Percentiles rank a stretch among this genome's conserved stretches.
Evolutionary conservation across 163 green algal species (phyloP).

Genomic region (Prototheca wickerhamii): DNA sequence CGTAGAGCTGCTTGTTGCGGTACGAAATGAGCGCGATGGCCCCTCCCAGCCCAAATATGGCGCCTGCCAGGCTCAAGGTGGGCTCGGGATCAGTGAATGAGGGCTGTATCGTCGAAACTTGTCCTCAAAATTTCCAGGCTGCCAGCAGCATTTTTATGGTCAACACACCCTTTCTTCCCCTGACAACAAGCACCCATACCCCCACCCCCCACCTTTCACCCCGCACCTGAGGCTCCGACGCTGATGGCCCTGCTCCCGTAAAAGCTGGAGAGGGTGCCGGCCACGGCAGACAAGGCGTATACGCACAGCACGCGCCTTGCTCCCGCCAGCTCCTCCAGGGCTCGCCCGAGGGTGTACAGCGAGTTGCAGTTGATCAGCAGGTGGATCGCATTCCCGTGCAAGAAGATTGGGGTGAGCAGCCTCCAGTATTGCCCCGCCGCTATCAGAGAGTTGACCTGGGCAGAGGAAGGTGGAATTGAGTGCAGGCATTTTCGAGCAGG

Average conservation of each 20-base stretch:
- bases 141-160: no score
- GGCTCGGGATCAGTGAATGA: no score
- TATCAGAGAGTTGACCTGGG: constrained; percentile 60
- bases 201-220: no score
- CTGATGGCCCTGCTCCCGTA: constrained; percentile 37
- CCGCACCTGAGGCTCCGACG: constrained; percentile 52
- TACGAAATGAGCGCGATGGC: constrained; percentile 22
- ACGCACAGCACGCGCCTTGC: constrained; percentile 40
- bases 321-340: constrained; percentile 51
- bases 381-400: constrained; percentile 68
- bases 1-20: constrained; percentile 18
- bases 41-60: constrained; percentile 69
- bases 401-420: constrained; percentile 58
- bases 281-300: constrained; percentile 52
- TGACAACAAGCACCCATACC: no score
- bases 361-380: constrained; percentile 64
- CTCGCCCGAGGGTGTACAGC: constrained; percentile 58
- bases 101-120: no score
- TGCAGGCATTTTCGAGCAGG: background rate
- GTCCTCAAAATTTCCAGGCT: no score
- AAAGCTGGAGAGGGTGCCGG: constrained; percentile 48
- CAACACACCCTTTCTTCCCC: no score
- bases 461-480: no score
- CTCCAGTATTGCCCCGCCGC: constrained; percentile 62
- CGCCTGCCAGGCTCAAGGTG: no score